Percentiles rank a stretch among this genome's conserved stretches.
Evolutionary conservation across 495 filamentous ascomycete genomes (phyloP).

Genomic region (Parathielavia hyrcaniae): DNA sequence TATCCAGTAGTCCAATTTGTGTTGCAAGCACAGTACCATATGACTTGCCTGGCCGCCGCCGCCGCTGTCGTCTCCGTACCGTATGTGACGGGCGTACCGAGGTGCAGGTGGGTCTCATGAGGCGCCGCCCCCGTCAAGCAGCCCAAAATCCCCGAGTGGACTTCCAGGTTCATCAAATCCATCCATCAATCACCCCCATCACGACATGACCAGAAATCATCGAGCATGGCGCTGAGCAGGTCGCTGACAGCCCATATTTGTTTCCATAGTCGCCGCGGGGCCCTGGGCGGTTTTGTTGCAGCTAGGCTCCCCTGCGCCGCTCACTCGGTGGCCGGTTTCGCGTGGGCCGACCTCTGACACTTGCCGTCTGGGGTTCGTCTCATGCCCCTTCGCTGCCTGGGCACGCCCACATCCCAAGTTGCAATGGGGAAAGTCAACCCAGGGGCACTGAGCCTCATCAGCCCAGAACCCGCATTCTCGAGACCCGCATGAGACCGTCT

Average conservation of each 20-base stretch:
- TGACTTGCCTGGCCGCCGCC: no score
- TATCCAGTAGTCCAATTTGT: no score
- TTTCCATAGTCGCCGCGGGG: constrained; percentile 2
- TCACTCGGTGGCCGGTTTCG: constrained; percentile 27
- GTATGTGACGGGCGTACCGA: no score
- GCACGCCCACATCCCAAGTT: constrained; percentile 14
- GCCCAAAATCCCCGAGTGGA: neutral
- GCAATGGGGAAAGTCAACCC: neutral
- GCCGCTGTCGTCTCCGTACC: no score
- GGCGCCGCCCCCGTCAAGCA: no score
- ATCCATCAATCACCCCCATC: neutral
- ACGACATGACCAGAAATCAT: no score
- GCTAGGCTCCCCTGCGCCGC: constrained; percentile 14
- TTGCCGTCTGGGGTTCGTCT: constrained; percentile 35
- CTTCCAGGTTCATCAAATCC: neutral
- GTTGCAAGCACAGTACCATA: no score
- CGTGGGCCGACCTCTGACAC: constrained; percentile 33
- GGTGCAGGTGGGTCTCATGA: no score
- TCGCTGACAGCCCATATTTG: neutral
- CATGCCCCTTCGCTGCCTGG: constrained; percentile 25
- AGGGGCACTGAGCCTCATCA: constrained; percentile 9
- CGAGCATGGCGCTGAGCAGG: no score
- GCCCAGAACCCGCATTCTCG: constrained; percentile 7
- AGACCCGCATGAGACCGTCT: constrained; percentile 11
- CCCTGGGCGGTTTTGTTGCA: constrained; percentile 9